Percentiles rank a stretch among this genome's conserved stretches.
Conservation (phyloP, 164 flowering plant species). For the Sedum album region DNA sequence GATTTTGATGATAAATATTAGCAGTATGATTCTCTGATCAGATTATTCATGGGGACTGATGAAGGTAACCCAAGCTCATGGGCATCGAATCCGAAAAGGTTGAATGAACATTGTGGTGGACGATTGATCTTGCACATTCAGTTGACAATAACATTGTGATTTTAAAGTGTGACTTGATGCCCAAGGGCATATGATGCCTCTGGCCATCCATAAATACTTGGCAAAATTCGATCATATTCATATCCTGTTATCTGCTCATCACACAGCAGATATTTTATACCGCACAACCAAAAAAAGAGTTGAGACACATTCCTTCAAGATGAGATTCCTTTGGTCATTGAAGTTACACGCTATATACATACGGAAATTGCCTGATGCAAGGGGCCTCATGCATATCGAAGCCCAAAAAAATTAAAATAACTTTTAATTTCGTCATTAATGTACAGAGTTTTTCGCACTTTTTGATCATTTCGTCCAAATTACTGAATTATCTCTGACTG, state of each 20-base stretch:
- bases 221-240: neutral
- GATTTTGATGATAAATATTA: neutral
- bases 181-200: neutral
- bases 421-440: too few relatives aligned
- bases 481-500: too few relatives aligned
- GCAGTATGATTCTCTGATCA: neutral
- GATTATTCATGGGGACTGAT: neutral
- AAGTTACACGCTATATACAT: neutral
- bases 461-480: too few relatives aligned
- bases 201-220: neutral
- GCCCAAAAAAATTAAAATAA: too few relatives aligned
- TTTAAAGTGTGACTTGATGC: neutral
- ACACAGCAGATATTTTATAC: neutral
- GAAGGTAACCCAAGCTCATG: neutral
- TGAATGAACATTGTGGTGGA: neutral
- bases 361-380: too few relatives aligned
- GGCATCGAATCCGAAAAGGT: neutral
- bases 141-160: neutral
- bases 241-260: neutral
- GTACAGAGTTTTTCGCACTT: too few relatives aligned
- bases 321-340: neutral
- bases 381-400: too few relatives aligned
- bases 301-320: neutral
- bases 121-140: conserved; percentile 1
- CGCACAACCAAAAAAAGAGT: neutral